A percentile compares a stretch with the other conserved stretches of the same genome.
phyloP scores from a whole-genome alignment of 164 flowering plant species.

The Annona cherimola region DNA sequence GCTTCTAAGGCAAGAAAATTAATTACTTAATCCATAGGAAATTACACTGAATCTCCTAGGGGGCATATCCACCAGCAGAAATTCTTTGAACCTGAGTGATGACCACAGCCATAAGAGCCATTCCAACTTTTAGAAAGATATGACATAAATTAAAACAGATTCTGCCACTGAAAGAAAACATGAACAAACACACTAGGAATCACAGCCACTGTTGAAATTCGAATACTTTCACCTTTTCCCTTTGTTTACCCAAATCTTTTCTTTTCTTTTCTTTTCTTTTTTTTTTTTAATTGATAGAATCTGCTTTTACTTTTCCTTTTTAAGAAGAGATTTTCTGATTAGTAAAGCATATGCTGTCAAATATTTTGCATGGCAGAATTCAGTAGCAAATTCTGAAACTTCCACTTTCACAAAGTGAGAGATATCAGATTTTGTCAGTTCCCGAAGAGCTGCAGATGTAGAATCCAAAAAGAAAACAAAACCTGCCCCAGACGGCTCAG shows the following conservation, averaged over 20 bases:
- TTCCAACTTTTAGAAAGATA: background rate
- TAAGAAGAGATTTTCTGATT: background rate
- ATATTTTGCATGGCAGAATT: background rate
- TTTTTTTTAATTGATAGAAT: background rate
- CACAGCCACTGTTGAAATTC: background rate
- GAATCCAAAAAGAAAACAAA: background rate
- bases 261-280: background rate
- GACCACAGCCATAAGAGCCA: background rate
- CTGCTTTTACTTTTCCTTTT: conserved; percentile 1
- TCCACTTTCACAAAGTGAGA: background rate
- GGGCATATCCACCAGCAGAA: background rate
- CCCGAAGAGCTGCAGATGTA: background rate
- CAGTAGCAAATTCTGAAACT: background rate
- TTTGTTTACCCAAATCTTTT: background rate
- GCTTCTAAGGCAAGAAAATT: background rate
- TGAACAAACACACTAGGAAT: background rate
- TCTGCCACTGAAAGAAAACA: background rate
- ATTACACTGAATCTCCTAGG: background rate
- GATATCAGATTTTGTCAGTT: background rate
- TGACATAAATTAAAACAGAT: background rate
- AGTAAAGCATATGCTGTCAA: background rate
- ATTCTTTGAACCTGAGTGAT: background rate
- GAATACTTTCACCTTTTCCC: background rate
- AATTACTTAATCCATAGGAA: background rate
- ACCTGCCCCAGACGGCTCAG: background rate